These are phyloP conservation scores for Paratinospora sagittata DNA, from an alignment of 164 flowering plant genomes.

Conservation along the genomic window DNA sequence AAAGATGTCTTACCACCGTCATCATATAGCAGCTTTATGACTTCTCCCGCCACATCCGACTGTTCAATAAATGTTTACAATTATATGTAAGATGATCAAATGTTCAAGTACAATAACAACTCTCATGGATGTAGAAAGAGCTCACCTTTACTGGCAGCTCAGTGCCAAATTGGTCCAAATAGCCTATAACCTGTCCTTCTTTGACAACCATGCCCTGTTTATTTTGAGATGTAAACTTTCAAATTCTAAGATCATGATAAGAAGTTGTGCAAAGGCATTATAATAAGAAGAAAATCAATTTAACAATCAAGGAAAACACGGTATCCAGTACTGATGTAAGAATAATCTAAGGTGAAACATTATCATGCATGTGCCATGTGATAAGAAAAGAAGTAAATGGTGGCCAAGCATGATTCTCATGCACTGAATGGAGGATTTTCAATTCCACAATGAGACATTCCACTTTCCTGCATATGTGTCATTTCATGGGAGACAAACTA, in stretches of 20 bases:
- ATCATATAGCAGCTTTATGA: constrained; percentile 54
- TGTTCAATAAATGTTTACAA: constrained; percentile 29
- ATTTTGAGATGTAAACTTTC: not conserved
- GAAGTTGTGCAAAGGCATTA: not conserved
- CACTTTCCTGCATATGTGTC: too few relatives aligned
- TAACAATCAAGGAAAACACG: too few relatives aligned
- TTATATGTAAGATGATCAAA: not conserved
- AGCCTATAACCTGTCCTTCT: constrained; percentile 87
- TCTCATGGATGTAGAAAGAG: constrained; percentile 1
- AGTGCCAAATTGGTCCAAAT: constrained; percentile 78
- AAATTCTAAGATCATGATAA: not conserved
- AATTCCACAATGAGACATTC: too few relatives aligned
- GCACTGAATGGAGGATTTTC: too few relatives aligned
- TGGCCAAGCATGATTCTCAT: too few relatives aligned
- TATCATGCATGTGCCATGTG: too few relatives aligned
- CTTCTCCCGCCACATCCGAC: constrained; percentile 89
- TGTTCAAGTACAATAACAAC: constrained; percentile 2
- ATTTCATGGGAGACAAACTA: too few relatives aligned
- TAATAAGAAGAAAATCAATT: not conserved
- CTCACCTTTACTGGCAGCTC: constrained; percentile 76
- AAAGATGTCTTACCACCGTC: constrained; percentile 65
- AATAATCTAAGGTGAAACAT: not conserved
- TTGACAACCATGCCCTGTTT: constrained; percentile 77
- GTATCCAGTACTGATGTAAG: not conserved
- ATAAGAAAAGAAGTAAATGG: too few relatives aligned